Conservation (phyloP, 2,329 filamentous ascomycete species). For the Paraphoma chrysanthemicola region DNA sequence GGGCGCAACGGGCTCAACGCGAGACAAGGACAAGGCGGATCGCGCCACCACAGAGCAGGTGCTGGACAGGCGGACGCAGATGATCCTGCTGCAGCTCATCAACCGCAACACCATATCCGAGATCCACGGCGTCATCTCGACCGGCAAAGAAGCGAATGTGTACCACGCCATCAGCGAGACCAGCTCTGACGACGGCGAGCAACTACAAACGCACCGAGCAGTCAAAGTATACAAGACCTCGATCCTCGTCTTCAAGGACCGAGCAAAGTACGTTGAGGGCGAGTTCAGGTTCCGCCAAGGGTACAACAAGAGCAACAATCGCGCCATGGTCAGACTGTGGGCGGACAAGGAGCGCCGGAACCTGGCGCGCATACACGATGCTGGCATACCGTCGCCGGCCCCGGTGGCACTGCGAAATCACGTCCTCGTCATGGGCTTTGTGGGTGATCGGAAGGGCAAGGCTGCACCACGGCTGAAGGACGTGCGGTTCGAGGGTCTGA, state of each 20-base stretch:
- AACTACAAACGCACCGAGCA: constrained; percentile 74
- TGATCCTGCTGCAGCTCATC: constrained; percentile 96
- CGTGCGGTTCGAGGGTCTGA: constrained; percentile 73
- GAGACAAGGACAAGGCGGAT: constrained; percentile 85
- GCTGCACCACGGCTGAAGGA: constrained; percentile 90
- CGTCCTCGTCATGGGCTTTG: constrained; percentile 92
- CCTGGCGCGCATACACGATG: constrained; percentile 79
- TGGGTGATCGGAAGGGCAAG: constrained; percentile 86
- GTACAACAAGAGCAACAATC: constrained; percentile 92
- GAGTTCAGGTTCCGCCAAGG: constrained; percentile 91
- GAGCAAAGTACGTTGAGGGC: constrained; percentile 93
- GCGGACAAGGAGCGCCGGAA: constrained; percentile 99
- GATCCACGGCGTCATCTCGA: constrained; percentile 93
- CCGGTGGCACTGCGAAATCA: constrained; percentile 90
- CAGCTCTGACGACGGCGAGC: constrained; percentile 52
- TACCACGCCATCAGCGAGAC: constrained; percentile 81
- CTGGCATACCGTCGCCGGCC: constrained; percentile 89
- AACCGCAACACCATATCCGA: constrained; percentile 89
- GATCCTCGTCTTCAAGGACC: constrained; percentile 97
- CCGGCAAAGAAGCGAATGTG: constrained; percentile 97
- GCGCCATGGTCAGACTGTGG: constrained; percentile 98
- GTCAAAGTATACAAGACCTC: constrained; percentile 99
- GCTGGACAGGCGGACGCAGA: constrained; percentile 88
- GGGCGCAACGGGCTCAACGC: constrained; percentile 53
- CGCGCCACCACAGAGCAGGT: constrained; percentile 95